Percentiles rank a stretch among this genome's conserved stretches.
Evolutionary conservation across 257 asterid species (phyloP).

Genomic region (Cinchona pubescens): DNA sequence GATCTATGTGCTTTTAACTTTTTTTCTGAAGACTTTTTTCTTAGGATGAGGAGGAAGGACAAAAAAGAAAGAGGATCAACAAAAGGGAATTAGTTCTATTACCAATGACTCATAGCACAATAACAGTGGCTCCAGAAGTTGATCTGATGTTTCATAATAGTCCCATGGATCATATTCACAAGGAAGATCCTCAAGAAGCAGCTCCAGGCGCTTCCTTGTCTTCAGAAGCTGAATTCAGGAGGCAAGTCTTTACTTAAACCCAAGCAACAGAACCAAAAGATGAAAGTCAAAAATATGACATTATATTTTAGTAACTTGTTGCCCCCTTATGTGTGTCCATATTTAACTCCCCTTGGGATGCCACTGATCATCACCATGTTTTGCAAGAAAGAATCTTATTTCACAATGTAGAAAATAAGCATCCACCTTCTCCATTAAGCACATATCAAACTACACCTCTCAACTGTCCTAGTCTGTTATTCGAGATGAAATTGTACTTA

Average conservation of each 20-base stretch:
- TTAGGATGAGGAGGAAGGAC: neutral
- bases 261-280: conserved; percentile 12
- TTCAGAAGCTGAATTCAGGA: conserved; percentile 60
- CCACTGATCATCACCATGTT: neutral
- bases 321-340: neutral
- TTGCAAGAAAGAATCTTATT: neutral
- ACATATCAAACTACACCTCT: neutral
- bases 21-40: neutral
- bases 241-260: neutral
- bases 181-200: conserved; percentile 92
- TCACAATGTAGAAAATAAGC: neutral
- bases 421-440: neutral
- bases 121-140: conserved; percentile 79
- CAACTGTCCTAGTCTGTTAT: neutral
- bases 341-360: neutral
- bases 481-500: no score
- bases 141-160: conserved; percentile 84
- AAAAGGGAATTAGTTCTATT: conserved; percentile 15
- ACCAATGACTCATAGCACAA: conserved; percentile 92
- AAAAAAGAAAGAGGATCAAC: neutral
- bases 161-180: conserved; percentile 74
- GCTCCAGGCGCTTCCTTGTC: conserved; percentile 81
- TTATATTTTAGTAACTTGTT: conserved; percentile 1
- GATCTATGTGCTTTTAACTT: neutral
- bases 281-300: conserved; percentile 1